These are phyloP conservation scores for Phytophthora cryptogea DNA, from an alignment of 352 stramenopile species.

Conservation along the genomic window DNA sequence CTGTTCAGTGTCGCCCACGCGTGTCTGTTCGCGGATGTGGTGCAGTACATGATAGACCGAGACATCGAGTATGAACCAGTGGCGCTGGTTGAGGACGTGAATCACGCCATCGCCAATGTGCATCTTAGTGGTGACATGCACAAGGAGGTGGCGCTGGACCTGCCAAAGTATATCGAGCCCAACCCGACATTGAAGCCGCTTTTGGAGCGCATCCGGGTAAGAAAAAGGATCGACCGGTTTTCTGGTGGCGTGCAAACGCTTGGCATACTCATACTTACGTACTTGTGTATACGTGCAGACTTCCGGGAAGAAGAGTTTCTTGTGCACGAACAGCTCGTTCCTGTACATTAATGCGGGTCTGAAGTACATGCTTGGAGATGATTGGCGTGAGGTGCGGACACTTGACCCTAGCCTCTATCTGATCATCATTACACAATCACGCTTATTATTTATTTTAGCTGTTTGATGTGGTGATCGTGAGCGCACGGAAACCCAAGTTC, in stretches of 20 bases:
- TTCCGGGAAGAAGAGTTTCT: slow-evolving; percentile 90
- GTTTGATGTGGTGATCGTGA: slow-evolving; percentile 91
- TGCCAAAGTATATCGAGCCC: slow-evolving; percentile 89
- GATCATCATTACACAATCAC: not conserved
- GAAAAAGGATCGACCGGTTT: slow-evolving; percentile 1
- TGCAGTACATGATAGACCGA: slow-evolving; percentile 92
- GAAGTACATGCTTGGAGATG: slow-evolving; percentile 90
- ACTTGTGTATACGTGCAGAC: slow-evolving; percentile 34
- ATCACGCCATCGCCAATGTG: slow-evolving; percentile 86
- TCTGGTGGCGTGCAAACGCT: not conserved
- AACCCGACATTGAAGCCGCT: slow-evolving; percentile 86
- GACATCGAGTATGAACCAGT: slow-evolving; percentile 91
- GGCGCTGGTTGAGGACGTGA: slow-evolving; percentile 89
- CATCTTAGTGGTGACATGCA: slow-evolving; percentile 94
- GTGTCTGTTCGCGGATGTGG: slow-evolving; percentile 93
- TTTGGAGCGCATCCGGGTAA: slow-evolving; percentile 72
- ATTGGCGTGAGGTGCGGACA: slow-evolving; percentile 73
- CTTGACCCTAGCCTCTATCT: not conserved
- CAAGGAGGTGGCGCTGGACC: slow-evolving; percentile 82
- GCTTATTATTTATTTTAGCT: slow-evolving; percentile 40
- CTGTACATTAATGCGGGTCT: slow-evolving; percentile 94
- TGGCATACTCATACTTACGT: too few relatives aligned
- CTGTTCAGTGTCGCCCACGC: slow-evolving; percentile 94
- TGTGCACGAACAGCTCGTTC: slow-evolving; percentile 95
- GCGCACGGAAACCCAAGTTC: slow-evolving; percentile 92